Base-by-base conservation (phyloP, 768 basidiomycete genomes). In the Tricholoma bakamatsutake region DNA sequence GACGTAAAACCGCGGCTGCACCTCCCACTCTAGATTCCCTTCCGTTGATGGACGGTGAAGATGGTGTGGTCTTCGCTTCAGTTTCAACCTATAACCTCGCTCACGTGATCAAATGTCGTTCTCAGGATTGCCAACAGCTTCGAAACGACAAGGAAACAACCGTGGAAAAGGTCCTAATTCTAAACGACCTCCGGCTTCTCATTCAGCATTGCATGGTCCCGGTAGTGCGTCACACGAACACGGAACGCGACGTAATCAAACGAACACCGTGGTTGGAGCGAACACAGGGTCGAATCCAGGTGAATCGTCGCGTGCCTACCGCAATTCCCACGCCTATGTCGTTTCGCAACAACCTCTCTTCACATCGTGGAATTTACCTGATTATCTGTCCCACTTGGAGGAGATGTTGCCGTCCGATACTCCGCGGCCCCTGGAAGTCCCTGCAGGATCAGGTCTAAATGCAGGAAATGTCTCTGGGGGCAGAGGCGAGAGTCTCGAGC, bases 281-380 rank as follows among this genome's bases (percentile, higher is more conserved):
- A 64, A 69, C 58, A 65, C 71, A 52, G 67, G 71, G 54, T 69
- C 71, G 40, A 69, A 69, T 61, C 63, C 72, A 50, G 72, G 73
- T 59, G 81, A 82, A 59, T 72, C 72, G 57, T 78, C 85, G 53
- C 80, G 85, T 57, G 82, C 87, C 56, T 89, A 88, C 68, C 85
- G 83, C 64, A 86, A 85, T 71, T 83, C 86, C 58, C 88, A 90
- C 77, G 86, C 84, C 21, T 89, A 88, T 67, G 87, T 80, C 46
- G 82, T 88, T 51, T 85, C 87, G 11, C 88, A 90, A 64, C 87
- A 90, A 66, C 82, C 87, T 31, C 73, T 90, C 8, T 82, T 83
- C 71, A 90, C 88, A 34, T 86, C 88, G 50, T 98, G 95, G 94
- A 83, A 85, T 55, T 76, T 98, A 49, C 95, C 95, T 6, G 95